These are phyloP conservation scores for Thinopyrum elongatum DNA, from an alignment of 176 grass and related monocot species.

Conservation along the genomic window DNA sequence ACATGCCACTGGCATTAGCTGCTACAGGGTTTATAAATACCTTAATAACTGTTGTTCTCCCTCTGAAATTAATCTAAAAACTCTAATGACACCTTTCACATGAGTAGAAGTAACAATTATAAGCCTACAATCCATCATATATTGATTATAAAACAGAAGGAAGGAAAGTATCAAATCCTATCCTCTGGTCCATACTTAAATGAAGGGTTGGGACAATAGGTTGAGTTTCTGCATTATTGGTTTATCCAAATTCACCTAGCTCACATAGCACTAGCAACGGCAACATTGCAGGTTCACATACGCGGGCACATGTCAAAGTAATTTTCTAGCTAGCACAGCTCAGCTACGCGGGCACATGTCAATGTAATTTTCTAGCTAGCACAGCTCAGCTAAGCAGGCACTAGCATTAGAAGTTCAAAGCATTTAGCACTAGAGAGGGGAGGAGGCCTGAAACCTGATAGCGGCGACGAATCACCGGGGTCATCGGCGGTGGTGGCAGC, in stretches of 20 bases:
- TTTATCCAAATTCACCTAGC: background rate
- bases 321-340: background rate
- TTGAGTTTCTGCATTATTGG: background rate
- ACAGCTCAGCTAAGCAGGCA: background rate
- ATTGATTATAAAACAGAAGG: background rate
- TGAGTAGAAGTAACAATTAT: background rate
- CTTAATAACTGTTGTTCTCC: background rate
- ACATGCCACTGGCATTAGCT: background rate
- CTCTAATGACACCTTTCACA: background rate
- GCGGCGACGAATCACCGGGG: background rate
- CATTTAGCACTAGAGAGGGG: background rate
- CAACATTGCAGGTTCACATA: background rate
- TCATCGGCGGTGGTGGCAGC: background rate
- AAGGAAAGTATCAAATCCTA: background rate
- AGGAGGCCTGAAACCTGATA: conserved; percentile 31
- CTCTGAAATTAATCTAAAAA: background rate
- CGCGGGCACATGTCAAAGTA: background rate
- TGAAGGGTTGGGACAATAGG: background rate
- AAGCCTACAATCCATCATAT: background rate
- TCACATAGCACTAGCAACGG: background rate
- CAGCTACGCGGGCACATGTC: background rate
- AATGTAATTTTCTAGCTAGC: background rate
- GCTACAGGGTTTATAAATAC: background rate
- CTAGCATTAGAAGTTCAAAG: background rate
- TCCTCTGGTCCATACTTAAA: background rate